A percentile compares a stretch with the other conserved stretches of the same genome.
These are phyloP conservation scores for Brassica rapa DNA, from an alignment of 345 rosid genomes.

Conservation along the genomic window DNA sequence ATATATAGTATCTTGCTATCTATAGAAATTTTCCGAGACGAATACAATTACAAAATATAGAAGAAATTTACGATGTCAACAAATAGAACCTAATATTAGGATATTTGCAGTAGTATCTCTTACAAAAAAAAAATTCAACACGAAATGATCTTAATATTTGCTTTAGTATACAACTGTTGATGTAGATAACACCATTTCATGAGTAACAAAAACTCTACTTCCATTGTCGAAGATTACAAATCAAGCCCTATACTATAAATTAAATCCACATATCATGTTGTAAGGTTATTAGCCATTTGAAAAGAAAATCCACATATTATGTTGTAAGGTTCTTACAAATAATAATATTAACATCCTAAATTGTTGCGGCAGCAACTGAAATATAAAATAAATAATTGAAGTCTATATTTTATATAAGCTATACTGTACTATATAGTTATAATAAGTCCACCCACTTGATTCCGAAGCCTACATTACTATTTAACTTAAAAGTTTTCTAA, in stretches of 20 bases:
- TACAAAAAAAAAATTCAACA: neutral
- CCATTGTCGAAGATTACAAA: neutral
- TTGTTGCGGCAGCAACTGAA: slow-evolving; percentile 22
- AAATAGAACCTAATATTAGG: neutral
- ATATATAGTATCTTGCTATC: neutral
- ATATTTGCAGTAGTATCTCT: neutral
- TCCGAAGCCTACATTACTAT: slow-evolving; percentile 16
- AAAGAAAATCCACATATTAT: neutral
- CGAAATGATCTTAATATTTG: neutral
- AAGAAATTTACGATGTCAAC: neutral
- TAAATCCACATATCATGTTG: neutral
- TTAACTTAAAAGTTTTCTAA: slow-evolving; percentile 32
- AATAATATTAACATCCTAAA: neutral
- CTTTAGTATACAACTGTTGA: neutral
- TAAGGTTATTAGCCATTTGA: neutral
- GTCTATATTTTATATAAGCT: slow-evolving; percentile 10
- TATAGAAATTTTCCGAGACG: neutral
- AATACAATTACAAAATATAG: neutral
- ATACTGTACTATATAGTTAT: slow-evolving; percentile 13
- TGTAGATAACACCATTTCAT: neutral
- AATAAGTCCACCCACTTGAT: slow-evolving; percentile 32
- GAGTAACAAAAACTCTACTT: neutral
- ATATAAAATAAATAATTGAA: slow-evolving; percentile 17
- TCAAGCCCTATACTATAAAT: neutral
- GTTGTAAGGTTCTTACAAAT: neutral